Conservation (phyloP, 108 stramenopile species). For the Tribonema minus region DNA sequence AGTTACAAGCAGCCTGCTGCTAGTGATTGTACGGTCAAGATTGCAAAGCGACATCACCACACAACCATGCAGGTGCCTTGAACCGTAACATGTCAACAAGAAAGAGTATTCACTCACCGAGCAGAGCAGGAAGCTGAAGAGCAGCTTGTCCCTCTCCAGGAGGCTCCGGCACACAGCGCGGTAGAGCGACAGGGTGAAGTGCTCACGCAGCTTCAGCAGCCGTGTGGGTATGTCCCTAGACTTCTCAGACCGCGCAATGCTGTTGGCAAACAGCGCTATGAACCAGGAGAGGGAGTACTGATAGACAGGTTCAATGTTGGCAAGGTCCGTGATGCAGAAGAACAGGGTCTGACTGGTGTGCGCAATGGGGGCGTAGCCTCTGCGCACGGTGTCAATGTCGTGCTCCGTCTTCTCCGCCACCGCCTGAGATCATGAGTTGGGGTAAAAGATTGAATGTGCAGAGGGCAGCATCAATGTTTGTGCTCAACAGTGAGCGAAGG, state of each 20-base stretch:
- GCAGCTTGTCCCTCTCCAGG: conserved; percentile 61
- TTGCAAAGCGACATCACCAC: background rate
- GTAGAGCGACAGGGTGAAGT: conserved; percentile 57
- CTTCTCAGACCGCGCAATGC: conserved; percentile 52
- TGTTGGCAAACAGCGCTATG: conserved; percentile 53
- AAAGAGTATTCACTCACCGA: background rate
- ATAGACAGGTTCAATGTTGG: conserved; percentile 58
- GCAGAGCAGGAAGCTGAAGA: conserved; percentile 62
- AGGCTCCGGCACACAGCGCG: conserved; percentile 57
- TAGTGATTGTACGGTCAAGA: background rate
- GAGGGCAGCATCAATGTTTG: too few relatives aligned
- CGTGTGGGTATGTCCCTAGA: conserved; percentile 49
- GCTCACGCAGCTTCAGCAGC: conserved; percentile 46
- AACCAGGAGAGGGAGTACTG: conserved; percentile 64
- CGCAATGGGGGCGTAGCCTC: conserved; percentile 50
- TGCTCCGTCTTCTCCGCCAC: conserved; percentile 56
- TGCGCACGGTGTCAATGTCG: conserved; percentile 50
- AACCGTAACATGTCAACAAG: background rate
- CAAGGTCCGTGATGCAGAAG: conserved; percentile 56
- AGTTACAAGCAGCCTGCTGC: background rate
- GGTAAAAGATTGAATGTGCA: too few relatives aligned
- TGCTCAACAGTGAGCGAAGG: too few relatives aligned
- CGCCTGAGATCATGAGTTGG: too few relatives aligned
- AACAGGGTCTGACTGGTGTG: conserved; percentile 55
- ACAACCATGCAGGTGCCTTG: background rate